These are phyloP conservation scores for Berberis thunbergii DNA, from an alignment of 164 flowering plant genomes.

Conservation along the genomic window DNA sequence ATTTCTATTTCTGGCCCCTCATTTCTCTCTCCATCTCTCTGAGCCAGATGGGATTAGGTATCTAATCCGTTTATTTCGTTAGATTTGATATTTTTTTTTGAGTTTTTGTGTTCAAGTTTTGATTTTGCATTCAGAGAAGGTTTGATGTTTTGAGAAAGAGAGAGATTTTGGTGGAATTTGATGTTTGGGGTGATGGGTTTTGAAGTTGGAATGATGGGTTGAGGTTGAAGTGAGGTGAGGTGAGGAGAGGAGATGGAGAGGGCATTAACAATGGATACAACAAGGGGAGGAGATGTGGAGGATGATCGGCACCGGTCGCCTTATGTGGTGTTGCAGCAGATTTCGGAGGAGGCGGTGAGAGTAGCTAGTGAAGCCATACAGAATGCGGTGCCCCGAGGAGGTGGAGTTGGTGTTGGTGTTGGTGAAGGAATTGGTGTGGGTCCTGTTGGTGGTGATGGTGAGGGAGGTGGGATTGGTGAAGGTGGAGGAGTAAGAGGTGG, in stretches of 20 bases:
- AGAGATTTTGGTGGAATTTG: too few species aligned
- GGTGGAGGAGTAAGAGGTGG: background rate
- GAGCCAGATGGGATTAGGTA: too few species aligned
- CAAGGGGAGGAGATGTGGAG: slow-evolving; percentile 22
- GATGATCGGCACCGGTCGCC: slow-evolving; percentile 36
- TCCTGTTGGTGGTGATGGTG: too few species aligned
- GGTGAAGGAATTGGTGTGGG: background rate
- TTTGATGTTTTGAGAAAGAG: too few species aligned
- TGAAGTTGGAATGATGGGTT: background rate
- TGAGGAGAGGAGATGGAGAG: background rate
- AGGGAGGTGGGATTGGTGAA: background rate
- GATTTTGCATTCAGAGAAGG: too few species aligned
- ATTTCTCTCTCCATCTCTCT: too few species aligned
- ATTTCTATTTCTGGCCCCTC: too few species aligned
- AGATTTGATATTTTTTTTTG: too few species aligned
- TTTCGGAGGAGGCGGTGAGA: slow-evolving; percentile 40
- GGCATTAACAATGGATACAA: slow-evolving; percentile 15
- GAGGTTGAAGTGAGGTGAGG: background rate
- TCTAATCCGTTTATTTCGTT: too few species aligned
- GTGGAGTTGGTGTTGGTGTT: too few species aligned
- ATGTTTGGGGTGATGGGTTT: too few species aligned
- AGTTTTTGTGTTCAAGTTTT: too few species aligned
- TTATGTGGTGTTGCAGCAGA: slow-evolving; percentile 26
- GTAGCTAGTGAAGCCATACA: slow-evolving; percentile 36
- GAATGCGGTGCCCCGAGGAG: slow-evolving; percentile 16